Base-by-base conservation (phyloP, 2,329 filamentous ascomycete species). In the Thelonectria olida region DNA sequence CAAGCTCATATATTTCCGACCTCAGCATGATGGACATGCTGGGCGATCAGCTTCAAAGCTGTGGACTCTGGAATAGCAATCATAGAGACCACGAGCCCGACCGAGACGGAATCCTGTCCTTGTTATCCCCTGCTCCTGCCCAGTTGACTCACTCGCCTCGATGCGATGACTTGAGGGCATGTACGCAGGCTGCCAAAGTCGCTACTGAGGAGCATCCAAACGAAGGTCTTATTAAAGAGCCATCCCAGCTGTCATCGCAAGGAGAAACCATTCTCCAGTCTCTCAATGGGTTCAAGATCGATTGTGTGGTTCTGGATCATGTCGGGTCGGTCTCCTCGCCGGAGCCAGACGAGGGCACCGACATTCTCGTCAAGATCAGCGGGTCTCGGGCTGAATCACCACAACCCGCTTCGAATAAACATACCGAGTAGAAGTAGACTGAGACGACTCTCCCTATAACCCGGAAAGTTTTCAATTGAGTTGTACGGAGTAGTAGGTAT, bases 1-100 rank as follows among this genome's bases (percentile, higher is more conserved):
- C 48, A 28, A 56, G 47, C 25, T 67, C 67, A 5, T 64, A 44
- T 5, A 51, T 55, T 5, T 67, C 67, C 9, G 45, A 60, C 1
- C 52, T 63, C 19, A 66, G 56, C 42, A 67, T 73, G 60, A 67
- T 74, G 55, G 69, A 71, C 19, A 58, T 74, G 48, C 67, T 75
- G 12, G 69, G 73, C 12, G 63, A 72, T 12, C 69, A 72, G 56
- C 73, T 73, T 23, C 66, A 63, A 22, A 63, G 61, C 12, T 56
- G 59, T 9, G 54, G 51, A 9, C 15, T 64, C 7, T 67, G 54
- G 59, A 27, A 44, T 8, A 44, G 50, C 19, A 52, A 48, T n/a
- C 39, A 57, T 7, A 28, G 45, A 5, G 55, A 60, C 3, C 17
- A 34, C 7, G 54, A 61, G 12, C 51, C 49, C 9, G 65, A 66